Percentiles rank a stretch among this genome's conserved stretches.
Evolutionary conservation across 2,329 filamentous ascomycete genomes (phyloP).

Genomic region (Aspergillus tamarii): DNA sequence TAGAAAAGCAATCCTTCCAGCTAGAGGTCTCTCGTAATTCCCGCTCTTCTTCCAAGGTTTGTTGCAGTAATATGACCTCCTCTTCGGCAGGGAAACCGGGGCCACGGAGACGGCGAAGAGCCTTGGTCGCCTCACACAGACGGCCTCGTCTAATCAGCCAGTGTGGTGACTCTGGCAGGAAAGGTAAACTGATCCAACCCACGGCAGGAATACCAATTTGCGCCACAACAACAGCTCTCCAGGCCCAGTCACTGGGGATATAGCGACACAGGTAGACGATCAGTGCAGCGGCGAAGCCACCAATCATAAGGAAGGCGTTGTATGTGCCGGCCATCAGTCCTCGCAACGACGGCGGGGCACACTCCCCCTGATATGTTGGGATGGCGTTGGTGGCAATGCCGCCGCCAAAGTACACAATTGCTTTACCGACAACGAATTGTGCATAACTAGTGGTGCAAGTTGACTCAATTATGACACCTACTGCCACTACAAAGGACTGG

Average conservation of each 20-base stretch:
- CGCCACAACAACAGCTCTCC: constrained; percentile 7
- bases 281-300: constrained; percentile 9
- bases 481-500: constrained; percentile 10
- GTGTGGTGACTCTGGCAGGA: constrained; percentile 8
- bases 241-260: constrained; percentile 8
- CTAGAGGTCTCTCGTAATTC: neutral
- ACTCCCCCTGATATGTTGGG: constrained; percentile 64
- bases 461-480: constrained; percentile 21
- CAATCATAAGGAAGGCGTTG: constrained; percentile 12
- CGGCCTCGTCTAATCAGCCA: constrained; percentile 1
- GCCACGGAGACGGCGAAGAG: constrained; percentile 1
- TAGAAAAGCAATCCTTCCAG: constrained; percentile 1
- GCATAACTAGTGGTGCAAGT: constrained; percentile 23
- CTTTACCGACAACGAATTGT: constrained; percentile 29
- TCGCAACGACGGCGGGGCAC: constrained; percentile 58
- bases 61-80: constrained; percentile 1
- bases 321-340: constrained; percentile 35
- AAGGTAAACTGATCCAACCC: neutral
- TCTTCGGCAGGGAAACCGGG: neutral
- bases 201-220: constrained; percentile 8
- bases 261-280: constrained; percentile 14
- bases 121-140: neutral
- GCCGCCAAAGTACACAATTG: constrained; percentile 25
- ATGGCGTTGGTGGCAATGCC: constrained; percentile 36
- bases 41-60: neutral